A percentile compares a stretch with the other conserved stretches of the same genome.
Evolutionary conservation across 257 asterid genomes (phyloP).

Genomic region (Verbena officinalis): DNA sequence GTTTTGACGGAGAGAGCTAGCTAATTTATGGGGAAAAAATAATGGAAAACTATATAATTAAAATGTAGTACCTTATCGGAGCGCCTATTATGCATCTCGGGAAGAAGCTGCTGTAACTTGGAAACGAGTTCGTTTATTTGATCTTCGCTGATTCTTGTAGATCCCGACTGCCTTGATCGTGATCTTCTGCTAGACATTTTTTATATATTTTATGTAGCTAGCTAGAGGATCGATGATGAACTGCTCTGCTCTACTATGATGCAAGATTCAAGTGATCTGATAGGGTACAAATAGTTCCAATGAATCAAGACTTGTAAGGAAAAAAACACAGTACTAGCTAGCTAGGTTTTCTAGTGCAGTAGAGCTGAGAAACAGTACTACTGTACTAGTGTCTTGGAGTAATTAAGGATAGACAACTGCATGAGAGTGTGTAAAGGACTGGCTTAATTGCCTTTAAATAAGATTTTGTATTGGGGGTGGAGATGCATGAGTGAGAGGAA

Average conservation of each 20-base stretch:
- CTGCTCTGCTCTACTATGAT: no score
- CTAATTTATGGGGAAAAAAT: no score
- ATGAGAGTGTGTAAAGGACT: constrained; percentile 23
- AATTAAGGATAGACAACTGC: neutral
- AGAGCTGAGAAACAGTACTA: no score
- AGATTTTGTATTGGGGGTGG: constrained; percentile 6
- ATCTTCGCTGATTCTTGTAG: constrained; percentile 48
- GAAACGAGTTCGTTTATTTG: constrained; percentile 54
- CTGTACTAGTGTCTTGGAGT: constrained; percentile 27
- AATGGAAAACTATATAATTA: no score
- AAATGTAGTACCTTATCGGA: constrained; percentile 42
- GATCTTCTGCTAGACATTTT: constrained; percentile 57
- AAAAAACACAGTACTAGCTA: no score
- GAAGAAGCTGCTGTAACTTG: constrained; percentile 56
- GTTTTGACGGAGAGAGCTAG: no score
- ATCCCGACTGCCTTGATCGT: constrained; percentile 42
- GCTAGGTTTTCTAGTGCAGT: neutral
- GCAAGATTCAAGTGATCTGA: no score
- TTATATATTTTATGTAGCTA: no score
- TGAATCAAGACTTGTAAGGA: no score
- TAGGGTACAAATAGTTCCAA: no score
- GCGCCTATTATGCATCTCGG: constrained; percentile 38
- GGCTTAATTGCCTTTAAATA: constrained; percentile 36
- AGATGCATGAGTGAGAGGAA: neutral
- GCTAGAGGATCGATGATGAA: no score